phyloP scores from a whole-genome alignment of 169 alveolate genomes.

The Plasmodium inui region DNA sequence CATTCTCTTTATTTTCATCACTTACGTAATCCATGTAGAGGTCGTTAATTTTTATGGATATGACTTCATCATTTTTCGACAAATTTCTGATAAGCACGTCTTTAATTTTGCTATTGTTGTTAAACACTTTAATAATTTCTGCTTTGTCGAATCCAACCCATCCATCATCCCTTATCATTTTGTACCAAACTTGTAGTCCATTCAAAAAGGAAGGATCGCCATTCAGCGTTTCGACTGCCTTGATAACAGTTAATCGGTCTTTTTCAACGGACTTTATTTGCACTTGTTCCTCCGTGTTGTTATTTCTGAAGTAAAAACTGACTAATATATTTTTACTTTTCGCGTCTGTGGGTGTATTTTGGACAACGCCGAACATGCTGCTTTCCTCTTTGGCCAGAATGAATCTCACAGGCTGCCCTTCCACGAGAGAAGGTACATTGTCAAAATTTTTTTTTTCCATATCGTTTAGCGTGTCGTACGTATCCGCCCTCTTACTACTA shows the following conservation, averaged over 20 bases:
- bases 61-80: constrained; percentile 75
- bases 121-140: constrained; percentile 58
- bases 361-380: constrained; percentile 78
- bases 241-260: constrained; percentile 45
- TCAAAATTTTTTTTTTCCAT: constrained; percentile 17
- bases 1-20: constrained; percentile 63
- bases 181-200: constrained; percentile 70
- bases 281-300: constrained; percentile 61
- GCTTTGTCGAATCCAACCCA: constrained; percentile 75
- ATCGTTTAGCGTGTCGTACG: constrained; percentile 21
- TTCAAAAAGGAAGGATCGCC: constrained; percentile 44
- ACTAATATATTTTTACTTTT: constrained; percentile 63
- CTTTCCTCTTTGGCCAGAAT: constrained; percentile 76
- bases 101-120: constrained; percentile 44
- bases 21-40: constrained; percentile 60
- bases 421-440: constrained; percentile 7
- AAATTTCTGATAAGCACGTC: constrained; percentile 60
- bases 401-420: constrained; percentile 74
- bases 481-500: constrained; percentile 28
- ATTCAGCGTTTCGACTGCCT: constrained; percentile 59
- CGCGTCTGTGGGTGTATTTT: constrained; percentile 53
- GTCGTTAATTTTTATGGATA: constrained; percentile 66
- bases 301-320: constrained; percentile 45
- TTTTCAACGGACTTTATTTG: constrained; percentile 73
- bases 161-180: constrained; percentile 74